Conservation (phyloP, 1,284 basidiomycete genomes). For the Phellopilus nigrolimitatus region DNA sequence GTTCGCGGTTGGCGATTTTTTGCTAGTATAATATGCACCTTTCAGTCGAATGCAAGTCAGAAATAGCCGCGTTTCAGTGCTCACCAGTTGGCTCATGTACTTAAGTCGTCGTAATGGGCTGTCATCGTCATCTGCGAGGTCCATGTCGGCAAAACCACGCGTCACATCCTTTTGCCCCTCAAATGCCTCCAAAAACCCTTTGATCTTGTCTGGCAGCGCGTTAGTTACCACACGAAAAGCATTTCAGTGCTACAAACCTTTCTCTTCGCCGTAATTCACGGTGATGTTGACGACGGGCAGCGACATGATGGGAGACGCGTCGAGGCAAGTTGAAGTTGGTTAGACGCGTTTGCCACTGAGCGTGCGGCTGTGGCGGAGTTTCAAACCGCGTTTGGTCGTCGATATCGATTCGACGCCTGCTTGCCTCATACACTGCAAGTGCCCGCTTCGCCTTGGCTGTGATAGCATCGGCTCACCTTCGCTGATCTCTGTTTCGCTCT, state of each 20-base stretch:
- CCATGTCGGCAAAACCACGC: constrained; percentile 65
- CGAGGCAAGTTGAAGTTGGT: not conserved
- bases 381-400: no score
- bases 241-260: constrained; percentile 26
- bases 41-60: constrained; percentile 26
- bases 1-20: constrained; percentile 89
- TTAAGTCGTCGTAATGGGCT: constrained; percentile 52
- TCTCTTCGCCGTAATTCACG: constrained; percentile 46
- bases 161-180: constrained; percentile 64
- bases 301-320: constrained; percentile 31
- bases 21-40: constrained; percentile 48
- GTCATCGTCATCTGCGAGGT: constrained; percentile 52
- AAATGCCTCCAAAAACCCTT: constrained; percentile 64
- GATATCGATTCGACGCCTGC: no score
- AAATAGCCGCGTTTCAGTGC: constrained; percentile 31
- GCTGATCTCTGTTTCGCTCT: no score
- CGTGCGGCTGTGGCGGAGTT: not conserved
- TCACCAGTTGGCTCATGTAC: constrained; percentile 87
- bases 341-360: not conserved
- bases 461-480: no score
- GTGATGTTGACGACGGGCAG: constrained; percentile 46
- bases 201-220: constrained; percentile 54
- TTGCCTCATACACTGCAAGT: no score
- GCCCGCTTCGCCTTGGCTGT: no score
- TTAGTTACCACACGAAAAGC: constrained; percentile 12